Evolutionary conservation across 2,329 filamentous ascomycete genomes (phyloP), one percentile per base, ranked within the genome.

Genomic region (Trichophyton equinum): DNA sequence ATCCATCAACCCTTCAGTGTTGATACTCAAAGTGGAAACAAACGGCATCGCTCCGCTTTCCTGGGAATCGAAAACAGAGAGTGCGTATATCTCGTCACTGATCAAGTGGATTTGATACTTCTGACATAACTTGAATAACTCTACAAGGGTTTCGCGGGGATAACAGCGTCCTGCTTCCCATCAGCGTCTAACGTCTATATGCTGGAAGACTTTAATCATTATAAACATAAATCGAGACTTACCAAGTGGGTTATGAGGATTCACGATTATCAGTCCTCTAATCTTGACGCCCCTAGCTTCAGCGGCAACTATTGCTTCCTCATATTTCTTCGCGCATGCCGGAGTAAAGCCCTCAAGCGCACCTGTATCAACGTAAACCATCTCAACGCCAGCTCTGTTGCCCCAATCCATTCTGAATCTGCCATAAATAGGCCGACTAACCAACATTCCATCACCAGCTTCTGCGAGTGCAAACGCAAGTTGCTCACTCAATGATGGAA

Each of bases 21-120:
- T 72, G 18, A 82, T 76, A 0, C 78, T 73, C 1, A 81, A 69
- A 0, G 71, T 69, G 0, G 79, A 82, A 8, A 74, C 73, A 62
- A 83, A 83, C 0, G 71, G 67, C 61, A 64, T 70, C 40, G 33
- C 70, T 62, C 77, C 81, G 1, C 63, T 67, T 58, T 69, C 75
- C 62, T 55, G 80, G 0, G 69, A 66, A 5, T 74, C 62, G 67
- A 76, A 84, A 0, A 78, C 70, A 0, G 81, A 82, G 3, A 81
- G 67, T 1, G 80, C 82, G 65, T 84, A 84, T 44, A 85, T 79
- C 66, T 85, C 82, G 66, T 85, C 82, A 64, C 76, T 78, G 68
- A 84, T 75, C 42, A 84, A 70, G 64, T 84, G 81, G 9, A 83
- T 71, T 1, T 70, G 63, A 62, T 82, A 68, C 53, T 72, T 74